A percentile compares a stretch with the other conserved stretches of the same genome.
These are phyloP conservation scores for Ganoderma leucocontextum DNA, from an alignment of 1,284 basidiomycete species.

Conservation along the genomic window DNA sequence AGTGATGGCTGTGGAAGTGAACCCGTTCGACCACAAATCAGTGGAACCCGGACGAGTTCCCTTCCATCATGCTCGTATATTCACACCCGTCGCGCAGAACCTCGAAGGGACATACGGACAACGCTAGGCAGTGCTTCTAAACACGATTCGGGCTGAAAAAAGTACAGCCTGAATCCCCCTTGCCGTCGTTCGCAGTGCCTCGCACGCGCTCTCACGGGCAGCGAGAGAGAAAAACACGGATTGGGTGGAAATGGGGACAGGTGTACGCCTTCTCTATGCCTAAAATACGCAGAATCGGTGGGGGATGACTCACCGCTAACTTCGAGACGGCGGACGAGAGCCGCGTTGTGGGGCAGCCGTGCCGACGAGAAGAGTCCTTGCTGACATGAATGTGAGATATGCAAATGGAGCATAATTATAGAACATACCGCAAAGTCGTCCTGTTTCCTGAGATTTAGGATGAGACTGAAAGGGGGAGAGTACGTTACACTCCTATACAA, in stretches of 20 bases:
- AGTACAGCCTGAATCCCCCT: too few species aligned
- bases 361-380: slow-evolving; percentile 49
- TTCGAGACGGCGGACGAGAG: slow-evolving; percentile 50
- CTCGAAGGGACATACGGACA: too few species aligned
- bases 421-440: slow-evolving; percentile 44
- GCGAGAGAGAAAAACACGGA: not conserved
- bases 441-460: slow-evolving; percentile 47
- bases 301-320: slow-evolving; percentile 49
- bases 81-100: too few species aligned
- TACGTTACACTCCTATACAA: slow-evolving; percentile 55
- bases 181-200: too few species aligned
- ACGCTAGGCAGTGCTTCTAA: too few species aligned
- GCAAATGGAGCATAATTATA: not conserved
- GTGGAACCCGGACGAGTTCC: too few species aligned
- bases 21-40: too few species aligned
- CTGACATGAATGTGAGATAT: slow-evolving; percentile 2
- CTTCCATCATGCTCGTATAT: too few species aligned
- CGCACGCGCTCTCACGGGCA: not conserved
- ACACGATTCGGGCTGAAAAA: too few species aligned
- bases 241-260: not conserved
- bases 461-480: slow-evolving; percentile 44
- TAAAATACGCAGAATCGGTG: not conserved
- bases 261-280: not conserved
- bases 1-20: too few species aligned
- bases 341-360: slow-evolving; percentile 48